Base-by-base conservation (phyloP, 768 basidiomycete genomes). In the Termitomyces titanicus region DNA sequence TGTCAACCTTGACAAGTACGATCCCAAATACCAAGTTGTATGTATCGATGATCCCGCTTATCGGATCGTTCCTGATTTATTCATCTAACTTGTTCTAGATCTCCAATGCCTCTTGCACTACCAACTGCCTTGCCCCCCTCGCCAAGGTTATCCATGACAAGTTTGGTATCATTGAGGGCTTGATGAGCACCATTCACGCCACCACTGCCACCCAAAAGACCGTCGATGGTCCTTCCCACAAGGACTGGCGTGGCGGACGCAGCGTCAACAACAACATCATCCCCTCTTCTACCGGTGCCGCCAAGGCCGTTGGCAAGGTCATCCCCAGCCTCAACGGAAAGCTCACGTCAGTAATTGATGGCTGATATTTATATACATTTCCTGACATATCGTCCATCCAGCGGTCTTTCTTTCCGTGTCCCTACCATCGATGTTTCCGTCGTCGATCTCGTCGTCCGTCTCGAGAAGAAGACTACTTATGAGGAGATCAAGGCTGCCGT, bases 51-150 rank as follows among this genome's bases (percentile, higher is more conserved):
- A 53, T 47, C 17, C 49, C 38, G 29, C 29, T 34, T 51, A 47
- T 39, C n/a, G 3, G 31, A 10, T 24, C 17, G 45, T 57, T 24
- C 55, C 57, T 59, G 47, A 56, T 13, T 31, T 34, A 38, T 48
- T 46, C 38, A 52, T 40, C 50, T 6, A 10, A 31, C 25, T 18
- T 22, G 27, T 53, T 46, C 42, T 63, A 87, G 85, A 92, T 98
- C 74, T 99, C 96, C 64, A 98, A 99, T 75, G 96, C 96, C 29
- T 98, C 95, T 20, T 98, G 96, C 86, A 98, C 96, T 44, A 99
- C 96, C 73, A 99, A 99, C 87, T 99, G 96, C 76, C 84, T 99
- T 56, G 96, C 96, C n/a, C 94, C 96, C 60, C 85, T 99, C 58
- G 96, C 95, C 72, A 99, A 99, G 82, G 88, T 98, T 73, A 81